phyloP scores from a whole-genome alignment of 139 green algal genomes.

The Micractinium conductrix region DNA sequence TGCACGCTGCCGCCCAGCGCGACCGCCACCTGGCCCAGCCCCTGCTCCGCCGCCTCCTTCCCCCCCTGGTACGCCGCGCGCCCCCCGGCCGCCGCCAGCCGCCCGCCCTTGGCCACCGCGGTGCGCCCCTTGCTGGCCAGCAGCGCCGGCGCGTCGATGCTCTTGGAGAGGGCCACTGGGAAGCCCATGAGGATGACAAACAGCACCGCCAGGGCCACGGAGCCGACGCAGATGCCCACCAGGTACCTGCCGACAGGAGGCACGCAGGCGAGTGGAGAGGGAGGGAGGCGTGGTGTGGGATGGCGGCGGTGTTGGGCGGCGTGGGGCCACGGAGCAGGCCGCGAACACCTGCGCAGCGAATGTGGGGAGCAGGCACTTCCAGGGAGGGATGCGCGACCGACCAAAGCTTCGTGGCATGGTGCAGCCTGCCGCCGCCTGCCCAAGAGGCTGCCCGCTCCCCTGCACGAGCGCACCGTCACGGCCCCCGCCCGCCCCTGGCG shows the following conservation, averaged over 20 bases:
- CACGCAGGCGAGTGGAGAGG: background rate
- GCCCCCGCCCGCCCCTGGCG: too few relatives aligned
- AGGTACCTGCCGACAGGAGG: background rate
- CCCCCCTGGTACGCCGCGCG: background rate
- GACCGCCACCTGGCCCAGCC: background rate
- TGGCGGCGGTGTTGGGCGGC: background rate
- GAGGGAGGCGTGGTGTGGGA: background rate
- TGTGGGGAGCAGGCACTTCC: too few relatives aligned
- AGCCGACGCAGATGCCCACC: background rate
- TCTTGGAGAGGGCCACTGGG: background rate
- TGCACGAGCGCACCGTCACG: too few relatives aligned
- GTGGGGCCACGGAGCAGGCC: background rate
- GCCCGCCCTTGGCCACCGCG: background rate
- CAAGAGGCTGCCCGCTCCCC: too few relatives aligned
- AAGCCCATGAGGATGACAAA: conserved; percentile 7
- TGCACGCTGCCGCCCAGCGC: background rate
- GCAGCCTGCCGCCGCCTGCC: background rate
- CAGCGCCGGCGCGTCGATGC: background rate
- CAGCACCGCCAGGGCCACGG: background rate
- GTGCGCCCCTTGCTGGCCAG: background rate
- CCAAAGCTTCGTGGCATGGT: too few relatives aligned
- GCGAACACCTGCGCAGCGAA: too few relatives aligned
- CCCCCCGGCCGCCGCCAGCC: background rate
- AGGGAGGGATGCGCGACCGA: background rate
- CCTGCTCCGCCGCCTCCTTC: background rate